Conservation (phyloP, 2,329 filamentous ascomycete species). For the Xylaria polymorpha region DNA sequence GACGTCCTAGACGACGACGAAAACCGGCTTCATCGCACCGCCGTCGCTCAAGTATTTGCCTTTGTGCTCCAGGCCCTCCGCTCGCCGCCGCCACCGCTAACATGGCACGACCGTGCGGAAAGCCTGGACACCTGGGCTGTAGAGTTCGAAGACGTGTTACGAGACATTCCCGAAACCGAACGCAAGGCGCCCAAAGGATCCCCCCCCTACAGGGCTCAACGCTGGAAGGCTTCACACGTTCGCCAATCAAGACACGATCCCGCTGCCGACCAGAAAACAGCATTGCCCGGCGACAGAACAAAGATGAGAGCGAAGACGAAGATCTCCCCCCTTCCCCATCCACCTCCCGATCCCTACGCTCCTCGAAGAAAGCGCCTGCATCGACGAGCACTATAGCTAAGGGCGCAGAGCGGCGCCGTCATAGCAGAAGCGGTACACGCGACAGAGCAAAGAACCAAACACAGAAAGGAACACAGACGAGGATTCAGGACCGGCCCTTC, state of each 20-base stretch:
- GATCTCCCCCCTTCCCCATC: conserved; percentile 24
- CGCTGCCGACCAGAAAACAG: conserved; percentile 35
- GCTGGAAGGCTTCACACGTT: conserved; percentile 49
- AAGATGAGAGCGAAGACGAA: conserved; percentile 25
- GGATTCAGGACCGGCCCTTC: conserved; percentile 28
- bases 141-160: conserved; percentile 43
- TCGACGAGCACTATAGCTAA: not conserved
- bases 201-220: conserved; percentile 30
- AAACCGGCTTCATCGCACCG: conserved; percentile 51
- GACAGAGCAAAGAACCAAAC: conserved; percentile 12
- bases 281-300: not conserved
- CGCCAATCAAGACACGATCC: conserved; percentile 48
- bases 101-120: conserved; percentile 50
- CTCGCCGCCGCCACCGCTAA: conserved; percentile 42
- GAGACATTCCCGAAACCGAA: conserved; percentile 30
- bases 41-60: conserved; percentile 54
- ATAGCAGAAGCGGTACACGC: not conserved
- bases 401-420: not conserved
- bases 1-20: conserved; percentile 52
- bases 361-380: not conserved
- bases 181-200: conserved; percentile 25
- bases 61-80: conserved; percentile 53
- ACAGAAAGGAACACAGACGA: conserved; percentile 7
- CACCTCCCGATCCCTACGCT: conserved; percentile 10
- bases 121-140: conserved; percentile 51